Evolutionary conservation across 441 rosid genomes (phyloP), one percentile per base, ranked within the genome.

Genomic region (Bocquillonia castaneifolia): DNA sequence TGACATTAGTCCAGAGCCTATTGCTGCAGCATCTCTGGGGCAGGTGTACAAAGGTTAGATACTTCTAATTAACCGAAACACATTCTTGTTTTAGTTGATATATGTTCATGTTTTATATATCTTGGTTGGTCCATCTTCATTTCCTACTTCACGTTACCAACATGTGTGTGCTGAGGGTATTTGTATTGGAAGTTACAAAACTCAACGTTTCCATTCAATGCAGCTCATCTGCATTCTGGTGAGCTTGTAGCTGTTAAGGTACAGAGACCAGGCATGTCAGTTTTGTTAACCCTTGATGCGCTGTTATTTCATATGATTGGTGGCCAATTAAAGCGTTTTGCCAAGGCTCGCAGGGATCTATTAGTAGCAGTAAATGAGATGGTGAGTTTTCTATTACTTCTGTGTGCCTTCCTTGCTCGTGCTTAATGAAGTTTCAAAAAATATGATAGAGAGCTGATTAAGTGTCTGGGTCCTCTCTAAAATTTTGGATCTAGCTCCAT

Each of bases 221-320:
- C 92, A 95, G 97, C 97, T 84, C 98, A 90, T 77, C 81, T 95
- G 81, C 97, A 80, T 83, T 84, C 98, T 77, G 99, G 98, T 75
- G 97, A 90, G 79, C 86, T 95, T 70, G 98, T 95, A 75, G 98
- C 98, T 71, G 99, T 95, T 68, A 92, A 95, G 77, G 98, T 95
- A 72, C 96, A 89, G 84, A 90, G 99, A 79, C 99, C 98, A 70
- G 99, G 98, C 45, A 88, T 90, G 92, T 76, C 82, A 40, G 82
- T 80, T 72, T 61, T 77, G 18, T 85, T 92, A 84, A 92, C 96
- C 74, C 98, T 90, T 81, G 98, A 94, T 80, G 99, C 99, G 52
- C 83, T 88, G 65, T 81, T 95, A 72, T 95, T 95, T 74, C 81
- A 85, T 67, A 85, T 92, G 96, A 90, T 92, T 56, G 95, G 98